Base-by-base conservation (phyloP, 1,284 basidiomycete genomes). In the Tremellales sp. region DNA sequence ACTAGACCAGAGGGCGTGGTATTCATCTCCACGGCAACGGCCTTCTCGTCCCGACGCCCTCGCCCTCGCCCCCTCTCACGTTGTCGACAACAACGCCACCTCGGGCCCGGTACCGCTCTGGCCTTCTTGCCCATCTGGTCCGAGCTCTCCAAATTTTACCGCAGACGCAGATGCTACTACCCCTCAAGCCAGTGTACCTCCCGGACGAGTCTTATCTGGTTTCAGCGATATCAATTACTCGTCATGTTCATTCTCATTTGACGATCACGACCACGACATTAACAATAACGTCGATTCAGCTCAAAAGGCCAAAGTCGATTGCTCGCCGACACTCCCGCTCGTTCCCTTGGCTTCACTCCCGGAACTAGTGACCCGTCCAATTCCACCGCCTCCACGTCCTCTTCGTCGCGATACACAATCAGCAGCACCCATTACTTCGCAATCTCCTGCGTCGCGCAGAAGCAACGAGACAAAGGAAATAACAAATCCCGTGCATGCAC, bases 41-140 rank as follows among this genome's bases (percentile, higher is more conserved):
- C n/a, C n/a, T n/a, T n/a, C n/a, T n/a, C n/a, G n/a, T n/a, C n/a
- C n/a, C n/a, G n/a, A n/a, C n/a, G n/a, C n/a, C n/a, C n/a, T n/a
- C n/a, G n/a, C n/a, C n/a, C n/a, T n/a, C n/a, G n/a, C n/a, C n/a
- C n/a, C n/a, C n/a, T n/a, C n/a, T n/a, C n/a, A n/a, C n/a, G n/a
- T n/a, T n/a, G n/a, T n/a, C n/a, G n/a, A n/a, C n/a, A 42, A 15
- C 13, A 25, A 46, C 51, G 42, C 29, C 46, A 65, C 58, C 82
- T 97, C 92, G 75, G 97, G 94, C 77, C 97, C 94, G 65, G 97
- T 97, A 60, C 94, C 94, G 33, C 33, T 36, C 15, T 36, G 33
- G 33, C 33, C 33, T 36, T 36, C 33, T n/a, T 15, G 15, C 15
- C 33, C 33, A 36, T 36, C 33, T n/a, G 33, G 33, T 36, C 33